Percentiles rank a stretch among this genome's conserved stretches.
These are phyloP conservation scores for Naegleria fowleri DNA, from an alignment of 208 protist genomes.

Conservation along the genomic window DNA sequence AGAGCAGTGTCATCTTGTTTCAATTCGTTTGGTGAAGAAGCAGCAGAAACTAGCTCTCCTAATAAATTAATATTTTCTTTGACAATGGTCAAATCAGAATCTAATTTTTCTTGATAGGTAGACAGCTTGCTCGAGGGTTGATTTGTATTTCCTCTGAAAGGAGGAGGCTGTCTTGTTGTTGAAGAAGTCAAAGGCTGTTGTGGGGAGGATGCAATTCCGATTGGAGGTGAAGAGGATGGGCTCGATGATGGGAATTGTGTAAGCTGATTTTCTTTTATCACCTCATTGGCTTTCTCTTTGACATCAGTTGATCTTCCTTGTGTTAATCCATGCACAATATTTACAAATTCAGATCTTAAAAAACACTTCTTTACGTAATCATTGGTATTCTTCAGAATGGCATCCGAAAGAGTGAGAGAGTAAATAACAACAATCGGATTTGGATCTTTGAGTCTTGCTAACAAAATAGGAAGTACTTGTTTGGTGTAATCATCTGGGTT, in stretches of 20 bases:
- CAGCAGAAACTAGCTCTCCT: neutral
- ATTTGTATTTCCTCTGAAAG: neutral
- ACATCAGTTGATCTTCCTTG: neutral
- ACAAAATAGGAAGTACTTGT: neutral
- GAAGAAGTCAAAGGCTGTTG: neutral
- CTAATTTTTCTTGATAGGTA: neutral
- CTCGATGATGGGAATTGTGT: neutral
- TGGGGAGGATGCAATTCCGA: neutral
- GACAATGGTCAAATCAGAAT: neutral
- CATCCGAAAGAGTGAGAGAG: neutral
- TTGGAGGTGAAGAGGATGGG: neutral
- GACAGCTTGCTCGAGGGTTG: neutral
- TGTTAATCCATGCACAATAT: neutral
- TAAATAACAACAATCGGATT: neutral
- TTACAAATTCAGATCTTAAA: neutral
- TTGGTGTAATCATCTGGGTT: slow-evolving; percentile 6
- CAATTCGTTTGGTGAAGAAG: neutral
- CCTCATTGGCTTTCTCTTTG: neutral
- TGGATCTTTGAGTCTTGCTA: neutral
- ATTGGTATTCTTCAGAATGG: neutral
- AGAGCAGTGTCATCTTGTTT: neutral
- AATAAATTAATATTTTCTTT: neutral
- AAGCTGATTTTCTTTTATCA: neutral
- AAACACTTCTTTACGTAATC: neutral
- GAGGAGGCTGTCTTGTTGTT: neutral